Percentiles rank a stretch among this genome's conserved stretches.
Evolutionary conservation across 2,329 filamentous ascomycete species (phyloP).

Genomic region (Alternaria arbusti): DNA sequence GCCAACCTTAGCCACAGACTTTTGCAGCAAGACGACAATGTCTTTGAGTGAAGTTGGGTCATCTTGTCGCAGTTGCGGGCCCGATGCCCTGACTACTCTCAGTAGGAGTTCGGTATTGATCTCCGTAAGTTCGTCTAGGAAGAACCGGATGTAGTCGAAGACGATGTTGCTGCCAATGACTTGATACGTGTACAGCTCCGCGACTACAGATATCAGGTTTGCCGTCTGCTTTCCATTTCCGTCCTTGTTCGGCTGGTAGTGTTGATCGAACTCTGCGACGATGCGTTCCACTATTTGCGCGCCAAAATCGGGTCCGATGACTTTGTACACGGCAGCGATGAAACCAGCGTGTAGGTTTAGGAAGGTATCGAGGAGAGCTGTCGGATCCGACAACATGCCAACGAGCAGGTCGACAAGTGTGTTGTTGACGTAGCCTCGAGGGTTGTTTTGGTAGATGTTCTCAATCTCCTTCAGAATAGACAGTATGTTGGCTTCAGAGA

Average conservation of each 20-base stretch:
- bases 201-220: slow-evolving; percentile 82
- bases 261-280: slow-evolving; percentile 74
- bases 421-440: slow-evolving; percentile 87
- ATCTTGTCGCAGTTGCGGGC: slow-evolving; percentile 83
- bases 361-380: slow-evolving; percentile 83
- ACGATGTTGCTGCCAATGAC: slow-evolving; percentile 81
- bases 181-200: slow-evolving; percentile 91
- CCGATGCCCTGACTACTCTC: slow-evolving; percentile 79
- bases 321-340: slow-evolving; percentile 83
- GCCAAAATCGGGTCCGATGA: slow-evolving; percentile 87
- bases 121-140: slow-evolving; percentile 78
- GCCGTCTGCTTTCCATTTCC: slow-evolving; percentile 63
- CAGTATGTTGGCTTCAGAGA: slow-evolving; percentile 89
- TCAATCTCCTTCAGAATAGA: slow-evolving; percentile 84
- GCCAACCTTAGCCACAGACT: slow-evolving; percentile 70
- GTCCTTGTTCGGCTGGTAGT: slow-evolving; percentile 59
- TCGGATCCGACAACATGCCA: slow-evolving; percentile 78
- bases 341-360: slow-evolving; percentile 91
- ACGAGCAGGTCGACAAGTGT: slow-evolving; percentile 79
- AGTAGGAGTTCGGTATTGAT: slow-evolving; percentile 87
- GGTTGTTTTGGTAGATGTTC: slow-evolving; percentile 79
- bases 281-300: slow-evolving; percentile 82
- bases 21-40: slow-evolving; percentile 80
- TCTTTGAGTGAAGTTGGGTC: slow-evolving; percentile 88
- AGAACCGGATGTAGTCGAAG: slow-evolving; percentile 86